A percentile compares a stretch with the other conserved stretches of the same genome.
Evolutionary conservation across 306 rosid genomes (phyloP).

Genomic region (Carpinus viminea): DNA sequence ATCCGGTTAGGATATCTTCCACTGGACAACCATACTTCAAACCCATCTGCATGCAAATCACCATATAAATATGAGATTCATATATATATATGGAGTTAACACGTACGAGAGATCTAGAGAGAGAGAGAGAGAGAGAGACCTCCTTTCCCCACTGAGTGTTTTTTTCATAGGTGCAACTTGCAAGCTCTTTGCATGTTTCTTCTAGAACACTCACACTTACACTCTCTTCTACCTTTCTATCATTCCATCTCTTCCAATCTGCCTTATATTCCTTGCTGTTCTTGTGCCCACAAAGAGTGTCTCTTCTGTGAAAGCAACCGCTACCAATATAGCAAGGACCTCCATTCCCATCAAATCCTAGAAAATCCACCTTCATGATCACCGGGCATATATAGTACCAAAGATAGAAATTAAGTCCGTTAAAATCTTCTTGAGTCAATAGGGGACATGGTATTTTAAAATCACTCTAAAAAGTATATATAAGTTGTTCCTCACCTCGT

Average conservation of each 20-base stretch:
- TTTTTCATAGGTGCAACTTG: constrained; percentile 2
- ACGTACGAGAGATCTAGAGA: background rate
- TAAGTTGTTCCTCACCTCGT: background rate
- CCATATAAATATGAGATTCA: too few species aligned
- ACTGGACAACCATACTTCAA: too few species aligned
- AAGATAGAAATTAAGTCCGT: background rate
- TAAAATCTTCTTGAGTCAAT: background rate
- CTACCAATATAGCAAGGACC: background rate
- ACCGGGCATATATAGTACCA: too few species aligned
- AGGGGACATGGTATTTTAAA: too few species aligned
- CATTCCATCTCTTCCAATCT: background rate
- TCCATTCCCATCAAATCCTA: constrained; percentile 3
- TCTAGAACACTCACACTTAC: background rate
- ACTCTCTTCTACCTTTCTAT: background rate
- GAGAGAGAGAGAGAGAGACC: background rate
- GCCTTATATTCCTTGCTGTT: background rate
- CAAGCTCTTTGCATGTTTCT: constrained; percentile 1
- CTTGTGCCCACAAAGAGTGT: background rate
- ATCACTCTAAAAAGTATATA: background rate
- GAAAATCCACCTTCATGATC: background rate
- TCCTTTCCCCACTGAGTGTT: constrained; percentile 7
- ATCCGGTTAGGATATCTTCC: constrained; percentile 10
- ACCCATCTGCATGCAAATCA: background rate
- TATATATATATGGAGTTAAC: too few species aligned
- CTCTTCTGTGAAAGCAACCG: background rate